Evolutionary conservation across 2,329 filamentous ascomycete species (phyloP).

Genomic region (Fusarium sp.): DNA sequence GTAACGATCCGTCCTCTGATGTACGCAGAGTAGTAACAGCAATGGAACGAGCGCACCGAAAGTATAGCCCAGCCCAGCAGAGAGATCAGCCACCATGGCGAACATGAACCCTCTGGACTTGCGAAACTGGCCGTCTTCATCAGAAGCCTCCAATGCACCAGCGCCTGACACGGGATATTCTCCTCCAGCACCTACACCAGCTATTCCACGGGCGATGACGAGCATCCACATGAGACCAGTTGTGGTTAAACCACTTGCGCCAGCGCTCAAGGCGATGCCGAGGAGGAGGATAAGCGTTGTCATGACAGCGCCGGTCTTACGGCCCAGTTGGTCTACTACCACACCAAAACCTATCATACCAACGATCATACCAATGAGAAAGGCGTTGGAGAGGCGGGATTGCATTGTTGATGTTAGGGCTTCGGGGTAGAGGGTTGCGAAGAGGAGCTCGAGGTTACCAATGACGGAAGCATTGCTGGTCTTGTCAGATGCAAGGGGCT

Average conservation of each 20-base stretch:
- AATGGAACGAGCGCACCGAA: neutral
- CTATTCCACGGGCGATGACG: conserved; percentile 2
- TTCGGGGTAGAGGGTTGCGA: neutral
- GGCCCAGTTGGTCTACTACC: conserved; percentile 1
- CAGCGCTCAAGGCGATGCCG: neutral
- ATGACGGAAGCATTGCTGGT: neutral
- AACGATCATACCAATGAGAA: neutral
- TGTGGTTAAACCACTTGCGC: neutral
- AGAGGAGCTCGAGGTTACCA: neutral
- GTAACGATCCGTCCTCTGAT: neutral
- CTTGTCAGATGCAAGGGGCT: no score
- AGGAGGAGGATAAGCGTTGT: neutral
- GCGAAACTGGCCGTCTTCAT: conserved; percentile 6
- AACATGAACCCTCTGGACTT: conserved; percentile 8
- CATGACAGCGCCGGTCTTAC: conserved; percentile 7
- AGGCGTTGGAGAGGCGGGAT: neutral
- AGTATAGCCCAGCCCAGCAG: neutral
- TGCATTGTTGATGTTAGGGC: neutral
- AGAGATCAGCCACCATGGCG: conserved; percentile 8
- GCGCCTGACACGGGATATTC: conserved; percentile 9
- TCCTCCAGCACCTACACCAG: neutral
- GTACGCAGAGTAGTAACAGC: neutral
- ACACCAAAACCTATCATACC: conserved; percentile 1
- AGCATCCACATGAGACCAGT: conserved; percentile 5
- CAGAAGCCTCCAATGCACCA: neutral